Evolutionary conservation across 441 rosid species (phyloP).

Genomic region (Francoa sonchifolia): DNA sequence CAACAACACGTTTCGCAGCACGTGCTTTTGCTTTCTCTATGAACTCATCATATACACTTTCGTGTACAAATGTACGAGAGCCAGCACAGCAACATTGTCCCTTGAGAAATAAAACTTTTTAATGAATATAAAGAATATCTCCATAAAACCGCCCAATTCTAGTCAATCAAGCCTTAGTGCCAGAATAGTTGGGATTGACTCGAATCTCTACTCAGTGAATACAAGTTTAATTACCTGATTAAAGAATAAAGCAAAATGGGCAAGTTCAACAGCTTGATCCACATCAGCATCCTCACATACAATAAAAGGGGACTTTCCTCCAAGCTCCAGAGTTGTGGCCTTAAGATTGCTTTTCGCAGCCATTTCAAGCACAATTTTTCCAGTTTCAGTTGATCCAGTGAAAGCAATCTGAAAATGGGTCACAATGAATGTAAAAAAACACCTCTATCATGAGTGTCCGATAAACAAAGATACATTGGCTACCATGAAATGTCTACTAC

Average conservation of each 20-base stretch:
- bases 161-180: too few relatives aligned
- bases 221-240: too few relatives aligned
- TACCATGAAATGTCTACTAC: not conserved
- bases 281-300: conserved; percentile 68
- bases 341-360: conserved; percentile 85
- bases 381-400: conserved; percentile 69
- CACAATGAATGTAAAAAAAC: not conserved
- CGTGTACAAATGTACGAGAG: conserved; percentile 73
- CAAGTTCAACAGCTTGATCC: conserved; percentile 60
- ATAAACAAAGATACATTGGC: not conserved
- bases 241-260: conserved; percentile 70
- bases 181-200: too few relatives aligned
- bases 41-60: conserved; percentile 68
- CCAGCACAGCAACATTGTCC: conserved; percentile 92
- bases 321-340: conserved; percentile 70
- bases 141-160: too few relatives aligned
- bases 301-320: conserved; percentile 81
- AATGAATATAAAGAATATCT: too few relatives aligned
- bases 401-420: conserved; percentile 42
- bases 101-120: conserved; percentile 32
- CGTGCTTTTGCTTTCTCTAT: conserved; percentile 71
- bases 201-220: too few relatives aligned
- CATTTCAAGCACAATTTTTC: conserved; percentile 43
- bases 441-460: not conserved
- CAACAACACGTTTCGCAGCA: conserved; percentile 55